Percentiles rank a stretch among this genome's conserved stretches.
Evolutionary conservation across 805 yeast species (phyloP).

Genomic region (Pichia heedii): DNA sequence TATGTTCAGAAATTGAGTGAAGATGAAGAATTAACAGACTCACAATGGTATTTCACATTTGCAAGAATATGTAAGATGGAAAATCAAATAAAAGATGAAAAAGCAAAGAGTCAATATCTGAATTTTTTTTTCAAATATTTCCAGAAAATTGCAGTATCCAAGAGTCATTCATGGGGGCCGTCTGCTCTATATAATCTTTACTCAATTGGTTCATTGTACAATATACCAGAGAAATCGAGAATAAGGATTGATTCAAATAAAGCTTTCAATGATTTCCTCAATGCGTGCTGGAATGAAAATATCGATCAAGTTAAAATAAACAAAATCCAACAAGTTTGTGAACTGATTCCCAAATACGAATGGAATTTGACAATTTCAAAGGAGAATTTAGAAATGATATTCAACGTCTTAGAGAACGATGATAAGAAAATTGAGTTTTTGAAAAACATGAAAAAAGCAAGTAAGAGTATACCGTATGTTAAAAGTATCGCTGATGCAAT

Average conservation of each 20-base stretch:
- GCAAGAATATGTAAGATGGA: neutral
- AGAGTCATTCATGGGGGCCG: neutral
- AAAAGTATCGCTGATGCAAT: neutral
- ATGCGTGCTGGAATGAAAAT: neutral
- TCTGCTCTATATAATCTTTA: neutral
- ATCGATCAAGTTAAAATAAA: neutral
- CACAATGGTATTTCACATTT: neutral
- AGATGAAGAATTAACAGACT: too few relatives aligned
- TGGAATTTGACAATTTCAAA: neutral
- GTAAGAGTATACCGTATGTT: neutral
- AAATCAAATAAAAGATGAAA: neutral
- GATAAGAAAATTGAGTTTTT: neutral
- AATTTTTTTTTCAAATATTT: neutral
- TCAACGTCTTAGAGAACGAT: neutral
- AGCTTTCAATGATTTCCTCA: neutral
- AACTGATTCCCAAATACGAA: neutral
- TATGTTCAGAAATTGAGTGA: too few relatives aligned
- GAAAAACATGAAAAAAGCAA: neutral
- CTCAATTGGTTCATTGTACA: neutral
- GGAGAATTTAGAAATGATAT: neutral
- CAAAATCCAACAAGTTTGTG: neutral
- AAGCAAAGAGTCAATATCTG: neutral
- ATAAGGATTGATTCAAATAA: neutral
- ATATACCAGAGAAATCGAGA: neutral
- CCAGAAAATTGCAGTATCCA: neutral